These are phyloP conservation scores for Tilletiaria anomala DNA, from an alignment of 1,284 basidiomycete species.

Conservation along the genomic window DNA sequence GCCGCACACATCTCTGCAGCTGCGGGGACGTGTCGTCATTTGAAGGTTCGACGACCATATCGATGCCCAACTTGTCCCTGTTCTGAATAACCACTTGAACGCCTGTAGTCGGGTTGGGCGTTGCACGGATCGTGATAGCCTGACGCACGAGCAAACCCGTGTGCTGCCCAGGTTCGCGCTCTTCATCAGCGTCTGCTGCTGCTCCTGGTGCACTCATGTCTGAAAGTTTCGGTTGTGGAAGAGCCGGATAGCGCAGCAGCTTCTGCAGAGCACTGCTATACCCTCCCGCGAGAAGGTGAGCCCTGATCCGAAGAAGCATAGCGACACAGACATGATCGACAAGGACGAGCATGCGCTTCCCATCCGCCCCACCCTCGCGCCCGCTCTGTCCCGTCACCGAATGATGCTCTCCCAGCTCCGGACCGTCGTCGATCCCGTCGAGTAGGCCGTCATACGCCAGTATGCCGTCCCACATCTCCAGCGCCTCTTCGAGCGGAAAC, in stretches of 20 bases:
- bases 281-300: conserved; percentile 19
- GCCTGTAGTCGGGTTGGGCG: conserved; percentile 11
- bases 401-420: too few species aligned
- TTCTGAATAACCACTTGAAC: conserved; percentile 19
- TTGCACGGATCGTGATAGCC: not conserved
- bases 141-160: not conserved
- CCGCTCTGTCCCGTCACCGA: too few species aligned
- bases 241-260: conserved; percentile 23
- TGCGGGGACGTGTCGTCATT: too few species aligned
- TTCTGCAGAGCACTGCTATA: conserved; percentile 19
- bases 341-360: conserved; percentile 14
- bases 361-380: too few species aligned
- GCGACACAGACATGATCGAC: conserved; percentile 31
- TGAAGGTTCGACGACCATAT: too few species aligned
- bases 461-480: conserved; percentile 34
- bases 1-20: not conserved
- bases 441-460: conserved; percentile 8
- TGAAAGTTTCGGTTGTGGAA: too few species aligned
- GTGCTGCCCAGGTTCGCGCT: too few species aligned
- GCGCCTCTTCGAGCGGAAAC: conserved; percentile 15
- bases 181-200: not conserved
- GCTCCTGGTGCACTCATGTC: not conserved
- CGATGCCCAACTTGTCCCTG: conserved; percentile 13
- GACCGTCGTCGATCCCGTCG: too few species aligned
- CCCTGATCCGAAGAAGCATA: conserved; percentile 30